Evolutionary conservation across 163 green algal species (phyloP).

Genomic region (Chlamydomonas reinhardtii): DNA sequence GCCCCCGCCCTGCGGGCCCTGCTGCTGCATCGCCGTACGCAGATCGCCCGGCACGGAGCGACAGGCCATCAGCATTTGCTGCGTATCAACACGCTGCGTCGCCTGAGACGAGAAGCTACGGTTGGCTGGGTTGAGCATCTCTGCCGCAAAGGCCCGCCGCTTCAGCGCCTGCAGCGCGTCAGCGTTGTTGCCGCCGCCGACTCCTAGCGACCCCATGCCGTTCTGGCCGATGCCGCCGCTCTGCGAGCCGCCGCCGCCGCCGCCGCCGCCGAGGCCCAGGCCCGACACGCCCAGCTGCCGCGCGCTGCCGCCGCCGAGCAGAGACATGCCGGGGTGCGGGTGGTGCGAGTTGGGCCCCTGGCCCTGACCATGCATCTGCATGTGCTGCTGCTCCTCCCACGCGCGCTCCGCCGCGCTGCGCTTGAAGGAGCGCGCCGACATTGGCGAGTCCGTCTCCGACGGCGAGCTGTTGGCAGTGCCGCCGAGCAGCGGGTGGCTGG

Average conservation of each 20-base stretch:
- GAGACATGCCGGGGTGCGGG: background rate
- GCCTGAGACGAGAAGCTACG: background rate
- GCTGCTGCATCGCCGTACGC: background rate
- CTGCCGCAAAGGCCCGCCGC: conserved; percentile 1
- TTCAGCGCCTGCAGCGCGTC: conserved; percentile 35
- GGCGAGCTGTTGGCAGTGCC: background rate
- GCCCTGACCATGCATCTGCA: conserved; percentile 3
- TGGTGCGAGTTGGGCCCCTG: background rate
- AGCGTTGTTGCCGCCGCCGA: background rate
- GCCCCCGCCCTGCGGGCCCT: too few relatives aligned
- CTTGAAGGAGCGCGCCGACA: conserved; percentile 27
- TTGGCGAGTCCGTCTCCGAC: background rate
- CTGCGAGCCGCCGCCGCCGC: background rate
- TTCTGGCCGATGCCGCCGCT: background rate
- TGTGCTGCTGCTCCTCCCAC: conserved; percentile 27
- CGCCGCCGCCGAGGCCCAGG: background rate
- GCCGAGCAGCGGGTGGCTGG: background rate
- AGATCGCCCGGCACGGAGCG: background rate
- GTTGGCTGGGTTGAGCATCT: background rate
- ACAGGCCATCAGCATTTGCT: background rate
- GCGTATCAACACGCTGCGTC: background rate
- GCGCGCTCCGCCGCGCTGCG: conserved; percentile 28
- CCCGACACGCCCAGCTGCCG: background rate
- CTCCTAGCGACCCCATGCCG: background rate
- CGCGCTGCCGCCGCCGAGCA: background rate